Evolutionary conservation across 108 stramenopile genomes (phyloP).

Genomic region (Phaeodactylum tricornutum): DNA sequence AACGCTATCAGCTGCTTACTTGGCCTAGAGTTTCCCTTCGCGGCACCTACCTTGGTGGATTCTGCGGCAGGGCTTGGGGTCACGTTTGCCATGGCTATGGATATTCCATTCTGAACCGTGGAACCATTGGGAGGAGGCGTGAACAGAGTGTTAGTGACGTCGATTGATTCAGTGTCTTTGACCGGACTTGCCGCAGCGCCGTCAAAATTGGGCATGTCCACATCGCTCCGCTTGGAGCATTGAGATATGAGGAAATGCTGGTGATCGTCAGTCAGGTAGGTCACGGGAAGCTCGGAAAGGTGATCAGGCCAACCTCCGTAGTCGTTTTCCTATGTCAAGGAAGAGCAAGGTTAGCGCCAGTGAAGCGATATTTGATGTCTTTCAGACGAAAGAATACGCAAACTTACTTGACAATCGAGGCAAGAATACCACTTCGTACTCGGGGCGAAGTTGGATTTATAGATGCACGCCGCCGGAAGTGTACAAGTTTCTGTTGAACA

Average conservation of each 20-base stretch:
- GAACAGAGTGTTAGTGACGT: too few species aligned
- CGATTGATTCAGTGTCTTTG: too few species aligned
- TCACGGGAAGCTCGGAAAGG: constrained; percentile 15
- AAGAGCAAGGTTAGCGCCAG: neutral
- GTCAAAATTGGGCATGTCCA: constrained; percentile 11
- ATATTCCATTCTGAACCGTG: too few species aligned
- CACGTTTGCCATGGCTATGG: too few species aligned
- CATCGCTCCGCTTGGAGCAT: constrained; percentile 3
- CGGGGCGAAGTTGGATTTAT: constrained; percentile 34
- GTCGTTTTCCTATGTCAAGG: constrained; percentile 8
- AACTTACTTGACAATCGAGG: constrained; percentile 32
- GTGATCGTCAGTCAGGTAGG: constrained; percentile 4
- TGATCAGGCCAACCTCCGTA: constrained; percentile 38
- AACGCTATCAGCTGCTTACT: constrained; percentile 28
- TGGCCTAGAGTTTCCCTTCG: too few species aligned
- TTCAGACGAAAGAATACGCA: too few species aligned
- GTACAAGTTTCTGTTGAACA: constrained; percentile 30
- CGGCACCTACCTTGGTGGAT: too few species aligned
- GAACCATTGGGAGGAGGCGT: too few species aligned
- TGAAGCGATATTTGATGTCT: neutral
- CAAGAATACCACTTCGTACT: constrained; percentile 53
- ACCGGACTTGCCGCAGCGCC: too few species aligned
- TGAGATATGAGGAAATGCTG: constrained; percentile 3
- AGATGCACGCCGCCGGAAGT: constrained; percentile 23
- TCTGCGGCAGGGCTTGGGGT: too few species aligned